Conservation (phyloP, 495 filamentous ascomycete genomes). For the Penicillium bovifimosum region DNA sequence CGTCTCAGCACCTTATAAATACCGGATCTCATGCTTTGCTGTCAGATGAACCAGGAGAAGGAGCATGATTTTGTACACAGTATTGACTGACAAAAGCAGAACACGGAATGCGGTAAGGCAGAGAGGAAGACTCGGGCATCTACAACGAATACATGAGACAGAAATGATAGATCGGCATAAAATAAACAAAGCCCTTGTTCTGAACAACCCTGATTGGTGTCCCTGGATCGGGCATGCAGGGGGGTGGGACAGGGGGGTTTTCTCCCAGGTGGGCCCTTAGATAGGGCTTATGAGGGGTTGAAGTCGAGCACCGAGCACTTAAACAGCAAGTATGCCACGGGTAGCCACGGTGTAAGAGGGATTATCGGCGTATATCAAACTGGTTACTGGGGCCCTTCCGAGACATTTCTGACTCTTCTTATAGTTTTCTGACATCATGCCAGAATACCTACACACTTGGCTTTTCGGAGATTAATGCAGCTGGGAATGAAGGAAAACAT, state of each 20-base stretch:
- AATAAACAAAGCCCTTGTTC: not conserved
- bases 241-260: not conserved
- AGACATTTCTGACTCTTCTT: slow-evolving; percentile 4
- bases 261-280: too few species aligned
- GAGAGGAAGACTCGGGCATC: too few species aligned
- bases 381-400: too few species aligned
- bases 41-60: not conserved
- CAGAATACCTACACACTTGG: slow-evolving; percentile 9
- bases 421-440: not conserved
- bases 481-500: slow-evolving; percentile 4
- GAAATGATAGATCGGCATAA: not conserved
- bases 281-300: too few species aligned
- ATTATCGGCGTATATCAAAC: too few species aligned
- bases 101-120: too few species aligned
- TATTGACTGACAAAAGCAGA: too few species aligned
- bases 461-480: not conserved
- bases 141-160: not conserved
- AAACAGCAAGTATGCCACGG: not conserved
- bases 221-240: slow-evolving; percentile 3
- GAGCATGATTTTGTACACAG: not conserved
- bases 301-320: too few species aligned
- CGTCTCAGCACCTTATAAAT: not conserved
- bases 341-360: too few species aligned
- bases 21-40: not conserved
- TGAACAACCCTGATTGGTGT: not conserved